Evolutionary conservation across 768 basidiomycete species (phyloP).

Genomic region (Hydnum rufescens): DNA sequence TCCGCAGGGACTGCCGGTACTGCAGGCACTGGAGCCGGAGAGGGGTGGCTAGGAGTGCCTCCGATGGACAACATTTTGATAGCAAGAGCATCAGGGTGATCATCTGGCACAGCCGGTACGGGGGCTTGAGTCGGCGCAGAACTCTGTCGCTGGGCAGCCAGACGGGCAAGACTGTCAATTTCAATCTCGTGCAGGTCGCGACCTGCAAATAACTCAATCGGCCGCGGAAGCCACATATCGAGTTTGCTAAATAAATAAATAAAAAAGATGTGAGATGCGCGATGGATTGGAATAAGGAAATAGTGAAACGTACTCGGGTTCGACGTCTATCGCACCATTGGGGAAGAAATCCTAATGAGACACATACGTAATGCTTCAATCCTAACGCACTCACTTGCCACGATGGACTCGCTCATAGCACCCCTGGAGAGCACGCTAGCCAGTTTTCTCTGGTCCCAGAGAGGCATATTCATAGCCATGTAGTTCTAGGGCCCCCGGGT

Average conservation of each 20-base stretch:
- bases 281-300: neutral
- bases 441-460: conserved; percentile 6
- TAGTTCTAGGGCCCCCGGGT: neutral
- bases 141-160: neutral
- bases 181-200: conserved; percentile 3
- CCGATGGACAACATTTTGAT: too few species aligned
- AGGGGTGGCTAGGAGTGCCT: too few species aligned
- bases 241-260: neutral
- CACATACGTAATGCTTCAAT: neutral
- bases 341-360: neutral
- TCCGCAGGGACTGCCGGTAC: too few species aligned
- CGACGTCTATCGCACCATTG: neutral
- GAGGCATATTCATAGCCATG: neutral
- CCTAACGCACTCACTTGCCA: conserved; percentile 3
- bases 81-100: too few species aligned
- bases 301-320: neutral
- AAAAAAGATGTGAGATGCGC: neutral
- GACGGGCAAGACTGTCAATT: neutral
- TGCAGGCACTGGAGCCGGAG: too few species aligned
- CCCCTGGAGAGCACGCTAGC: conserved; percentile 3
- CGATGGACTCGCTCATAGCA: conserved; percentile 9
- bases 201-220: neutral
- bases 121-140: neutral
- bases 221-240: neutral
- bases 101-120: too few species aligned